Percentiles rank a stretch among this genome's conserved stretches.
These are phyloP conservation scores for Amphirosellinia nigrospora DNA, from an alignment of 495 filamentous ascomycete species.

Conservation along the genomic window DNA sequence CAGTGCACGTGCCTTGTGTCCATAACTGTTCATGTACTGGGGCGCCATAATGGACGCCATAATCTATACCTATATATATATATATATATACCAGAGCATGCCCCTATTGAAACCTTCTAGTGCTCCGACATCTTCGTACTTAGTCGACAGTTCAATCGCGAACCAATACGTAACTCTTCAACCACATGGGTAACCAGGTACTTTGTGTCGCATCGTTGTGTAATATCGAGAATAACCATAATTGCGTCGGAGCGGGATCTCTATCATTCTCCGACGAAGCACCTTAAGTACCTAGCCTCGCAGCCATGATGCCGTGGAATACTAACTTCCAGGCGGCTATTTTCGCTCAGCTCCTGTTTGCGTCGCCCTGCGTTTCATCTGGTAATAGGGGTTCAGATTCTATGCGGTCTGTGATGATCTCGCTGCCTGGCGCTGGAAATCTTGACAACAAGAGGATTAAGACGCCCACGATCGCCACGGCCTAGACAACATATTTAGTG, in stretches of 20 bases:
- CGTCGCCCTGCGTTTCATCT: not conserved
- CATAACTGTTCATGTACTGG: no score
- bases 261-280: not conserved
- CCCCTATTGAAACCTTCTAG: not conserved
- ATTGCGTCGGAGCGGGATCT: not conserved
- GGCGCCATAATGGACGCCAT: no score
- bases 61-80: no score
- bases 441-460: conserved; percentile 49
- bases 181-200: not conserved
- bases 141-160: not conserved
- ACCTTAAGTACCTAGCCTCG: not conserved
- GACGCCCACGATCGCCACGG: conserved; percentile 50
- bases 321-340: not conserved
- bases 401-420: conserved; percentile 29
- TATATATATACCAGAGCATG: not conserved
- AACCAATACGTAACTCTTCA: not conserved
- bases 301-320: not conserved
- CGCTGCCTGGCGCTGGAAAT: conserved; percentile 51
- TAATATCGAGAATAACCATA: not conserved
- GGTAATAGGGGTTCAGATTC: not conserved
- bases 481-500: conserved; percentile 27
- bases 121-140: no score
- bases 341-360: not conserved
- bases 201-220: no score
- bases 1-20: no score